Conservation (phyloP, 225 moss, liverwort and hornwort genomes). For the Bryum argenteum region DNA sequence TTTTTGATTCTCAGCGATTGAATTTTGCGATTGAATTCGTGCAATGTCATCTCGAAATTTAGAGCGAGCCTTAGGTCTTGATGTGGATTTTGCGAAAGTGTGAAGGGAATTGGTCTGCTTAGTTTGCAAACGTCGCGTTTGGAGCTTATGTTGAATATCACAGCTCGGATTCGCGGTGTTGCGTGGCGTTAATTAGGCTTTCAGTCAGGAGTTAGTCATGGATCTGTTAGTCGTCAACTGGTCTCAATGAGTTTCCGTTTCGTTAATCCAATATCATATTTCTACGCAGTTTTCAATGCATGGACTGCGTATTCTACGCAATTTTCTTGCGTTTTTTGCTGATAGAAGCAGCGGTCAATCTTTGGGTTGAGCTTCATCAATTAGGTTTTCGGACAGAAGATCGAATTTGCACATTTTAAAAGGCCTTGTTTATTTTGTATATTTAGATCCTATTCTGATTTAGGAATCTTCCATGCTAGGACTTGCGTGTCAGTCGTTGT, state of each 20-base stretch:
- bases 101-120: no score
- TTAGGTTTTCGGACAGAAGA: neutral
- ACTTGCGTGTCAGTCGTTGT: no score
- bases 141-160: neutral
- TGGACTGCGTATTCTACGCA: neutral
- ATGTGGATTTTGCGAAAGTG: no score
- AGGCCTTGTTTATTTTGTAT: neutral
- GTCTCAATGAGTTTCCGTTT: neutral
- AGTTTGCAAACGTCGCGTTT: no score
- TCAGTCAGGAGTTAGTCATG: neutral
- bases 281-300: neutral
- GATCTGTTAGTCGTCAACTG: neutral
- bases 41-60: neutral
- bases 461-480: no score
- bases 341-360: neutral
- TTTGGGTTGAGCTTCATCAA: no score
- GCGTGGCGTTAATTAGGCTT: constrained; percentile 1
- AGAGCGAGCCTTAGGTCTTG: neutral
- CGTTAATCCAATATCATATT: neutral
- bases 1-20: neutral
- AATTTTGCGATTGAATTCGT: neutral
- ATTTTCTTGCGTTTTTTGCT: neutral
- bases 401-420: neutral
- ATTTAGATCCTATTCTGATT: neutral
- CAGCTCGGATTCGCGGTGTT: neutral